Conservation (phyloP, 1,284 basidiomycete species). For the Melampsora larici-populina region DNA sequence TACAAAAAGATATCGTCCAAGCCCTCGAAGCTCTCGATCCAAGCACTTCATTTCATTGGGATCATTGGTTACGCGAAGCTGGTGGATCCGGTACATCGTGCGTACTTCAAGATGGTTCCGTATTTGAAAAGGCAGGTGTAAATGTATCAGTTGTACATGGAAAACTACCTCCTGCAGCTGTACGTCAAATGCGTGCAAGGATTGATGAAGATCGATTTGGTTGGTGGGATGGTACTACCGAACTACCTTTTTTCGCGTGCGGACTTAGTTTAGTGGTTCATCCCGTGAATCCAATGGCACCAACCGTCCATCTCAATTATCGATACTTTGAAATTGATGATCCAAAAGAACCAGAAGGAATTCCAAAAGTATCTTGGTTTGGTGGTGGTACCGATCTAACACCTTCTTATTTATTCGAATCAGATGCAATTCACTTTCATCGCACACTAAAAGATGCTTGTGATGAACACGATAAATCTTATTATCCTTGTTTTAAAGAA, state of each 20-base stretch:
- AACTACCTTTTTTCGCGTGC: constrained; percentile 85
- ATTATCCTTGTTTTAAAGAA: constrained; percentile 80
- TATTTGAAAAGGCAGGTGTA: constrained; percentile 94
- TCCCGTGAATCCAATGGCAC: constrained; percentile 72
- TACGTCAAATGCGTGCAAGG: constrained; percentile 81
- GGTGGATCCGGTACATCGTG: constrained; percentile 86
- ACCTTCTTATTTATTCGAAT: constrained; percentile 80
- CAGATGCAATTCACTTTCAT: constrained; percentile 84
- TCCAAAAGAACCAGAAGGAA: constrained; percentile 50
- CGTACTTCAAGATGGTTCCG: constrained; percentile 69
- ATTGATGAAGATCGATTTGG: constrained; percentile 24
- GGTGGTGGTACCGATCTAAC: constrained; percentile 96
- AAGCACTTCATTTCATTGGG: constrained; percentile 72
- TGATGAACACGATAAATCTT: constrained; percentile 65
- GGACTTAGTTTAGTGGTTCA: constrained; percentile 90
- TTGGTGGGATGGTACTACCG: constrained; percentile 56
- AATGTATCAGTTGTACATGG: constrained; percentile 93
- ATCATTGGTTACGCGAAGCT: constrained; percentile 76
- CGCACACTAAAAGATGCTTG: constrained; percentile 71
- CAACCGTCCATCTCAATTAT: constrained; percentile 82
- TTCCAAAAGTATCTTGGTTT: constrained; percentile 92
- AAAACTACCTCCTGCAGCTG: constrained; percentile 76
- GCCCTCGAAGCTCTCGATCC: constrained; percentile 78
- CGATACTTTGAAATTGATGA: constrained; percentile 77
- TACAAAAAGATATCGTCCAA: constrained; percentile 78